Conservation (phyloP, 352 stramenopile species). For the Pythium monospermum region DNA sequence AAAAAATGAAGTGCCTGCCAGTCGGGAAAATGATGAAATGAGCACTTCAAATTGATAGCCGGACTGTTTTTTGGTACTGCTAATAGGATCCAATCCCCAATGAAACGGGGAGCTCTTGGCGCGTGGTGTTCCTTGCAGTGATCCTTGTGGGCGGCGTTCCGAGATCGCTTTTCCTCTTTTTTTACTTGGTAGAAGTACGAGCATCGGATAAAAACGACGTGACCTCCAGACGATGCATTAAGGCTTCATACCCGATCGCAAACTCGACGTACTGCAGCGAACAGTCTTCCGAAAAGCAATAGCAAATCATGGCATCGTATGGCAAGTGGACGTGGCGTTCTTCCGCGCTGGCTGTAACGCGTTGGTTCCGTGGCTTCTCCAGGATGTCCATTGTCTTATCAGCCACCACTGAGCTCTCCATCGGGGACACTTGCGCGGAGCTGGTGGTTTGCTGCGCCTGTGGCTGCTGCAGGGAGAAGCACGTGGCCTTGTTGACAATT, state of each 20-base stretch:
- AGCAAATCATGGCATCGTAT: constrained; percentile 81
- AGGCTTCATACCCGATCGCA: constrained; percentile 77
- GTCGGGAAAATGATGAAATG: no score
- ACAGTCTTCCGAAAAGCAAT: constrained; percentile 51
- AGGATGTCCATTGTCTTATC: background rate
- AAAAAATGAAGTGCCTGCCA: no score
- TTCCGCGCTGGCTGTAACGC: no score
- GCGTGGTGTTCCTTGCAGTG: no score
- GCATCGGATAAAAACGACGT: constrained; percentile 47
- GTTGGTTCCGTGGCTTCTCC: no score
- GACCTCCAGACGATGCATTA: constrained; percentile 73
- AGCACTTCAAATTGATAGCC: no score
- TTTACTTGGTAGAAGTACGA: no score
- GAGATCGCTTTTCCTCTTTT: no score
- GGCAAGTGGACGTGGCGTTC: constrained; percentile 76
- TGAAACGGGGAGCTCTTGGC: no score
- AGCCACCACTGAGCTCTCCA: background rate
- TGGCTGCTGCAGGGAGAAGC: constrained; percentile 34
- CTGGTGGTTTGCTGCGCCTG: background rate
- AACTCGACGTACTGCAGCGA: constrained; percentile 82
- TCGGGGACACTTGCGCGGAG: background rate
- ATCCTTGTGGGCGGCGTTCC: no score
- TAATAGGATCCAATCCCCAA: no score
- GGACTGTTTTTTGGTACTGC: no score
- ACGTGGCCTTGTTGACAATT: constrained; percentile 49